Conservation (phyloP, 2,329 filamentous ascomycete genomes). For the Cyphellophora attinorum region DNA sequence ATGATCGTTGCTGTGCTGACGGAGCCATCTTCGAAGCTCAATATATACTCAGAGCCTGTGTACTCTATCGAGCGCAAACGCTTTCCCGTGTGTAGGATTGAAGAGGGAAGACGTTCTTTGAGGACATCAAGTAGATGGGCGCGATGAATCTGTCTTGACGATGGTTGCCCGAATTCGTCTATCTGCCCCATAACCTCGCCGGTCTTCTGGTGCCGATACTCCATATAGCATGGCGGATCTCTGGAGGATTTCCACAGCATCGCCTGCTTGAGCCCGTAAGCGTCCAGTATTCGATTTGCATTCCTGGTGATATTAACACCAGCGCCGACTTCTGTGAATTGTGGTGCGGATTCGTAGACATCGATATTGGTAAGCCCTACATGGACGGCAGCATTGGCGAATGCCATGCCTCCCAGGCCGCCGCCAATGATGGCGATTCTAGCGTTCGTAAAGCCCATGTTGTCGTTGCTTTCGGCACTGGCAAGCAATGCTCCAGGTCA, state of each 20-base stretch:
- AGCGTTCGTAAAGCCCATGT: constrained; percentile 22
- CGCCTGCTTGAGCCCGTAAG: too few relatives aligned
- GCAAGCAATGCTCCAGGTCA: too few relatives aligned
- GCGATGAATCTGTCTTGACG: too few relatives aligned
- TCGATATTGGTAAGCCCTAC: constrained; percentile 23
- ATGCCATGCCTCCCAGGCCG: constrained; percentile 27
- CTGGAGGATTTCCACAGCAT: too few relatives aligned
- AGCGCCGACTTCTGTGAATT: constrained; percentile 29
- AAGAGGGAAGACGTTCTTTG: too few relatives aligned
- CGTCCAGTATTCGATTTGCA: too few relatives aligned
- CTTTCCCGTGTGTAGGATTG: constrained; percentile 15
- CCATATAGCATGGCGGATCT: too few relatives aligned
- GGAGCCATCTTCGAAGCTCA: constrained; percentile 11
- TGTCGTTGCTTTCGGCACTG: too few relatives aligned
- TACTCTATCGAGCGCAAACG: constrained; percentile 1
- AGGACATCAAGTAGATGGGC: too few relatives aligned
- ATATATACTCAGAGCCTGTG: constrained; percentile 4
- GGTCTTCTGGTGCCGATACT: too few relatives aligned
- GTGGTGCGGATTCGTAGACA: constrained; percentile 27
- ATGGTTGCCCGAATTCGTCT: too few relatives aligned
- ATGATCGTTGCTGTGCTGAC: constrained; percentile 10
- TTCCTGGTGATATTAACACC: constrained; percentile 30
- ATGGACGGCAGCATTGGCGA: constrained; percentile 27
- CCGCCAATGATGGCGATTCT: constrained; percentile 26
- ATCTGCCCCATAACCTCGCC: too few relatives aligned